Conservation (phyloP, 305 asterid species). For the Ilex paraguariensis region DNA sequence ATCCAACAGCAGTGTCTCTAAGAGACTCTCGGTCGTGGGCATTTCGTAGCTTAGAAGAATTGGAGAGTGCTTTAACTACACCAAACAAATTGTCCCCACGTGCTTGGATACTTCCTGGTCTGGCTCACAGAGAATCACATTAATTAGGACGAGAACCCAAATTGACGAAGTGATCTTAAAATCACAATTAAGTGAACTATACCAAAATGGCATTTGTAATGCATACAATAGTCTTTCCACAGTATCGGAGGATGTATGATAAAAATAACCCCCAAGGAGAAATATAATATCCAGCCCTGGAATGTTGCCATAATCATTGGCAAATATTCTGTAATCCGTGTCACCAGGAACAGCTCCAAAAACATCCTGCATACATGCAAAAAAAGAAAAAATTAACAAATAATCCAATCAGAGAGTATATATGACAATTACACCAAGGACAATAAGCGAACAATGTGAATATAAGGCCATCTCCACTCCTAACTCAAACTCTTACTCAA, state of each 20-base stretch:
- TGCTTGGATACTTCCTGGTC: constrained; percentile 99
- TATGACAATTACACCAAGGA: no score
- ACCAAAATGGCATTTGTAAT: constrained; percentile 58
- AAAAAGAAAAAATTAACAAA: no score
- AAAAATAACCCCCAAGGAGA: constrained; percentile 92
- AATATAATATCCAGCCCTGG: constrained; percentile 99
- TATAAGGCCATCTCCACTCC: background rate
- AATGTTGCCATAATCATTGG: constrained; percentile 86
- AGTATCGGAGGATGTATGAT: constrained; percentile 94
- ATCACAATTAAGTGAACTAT: constrained; percentile 34
- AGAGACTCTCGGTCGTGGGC: constrained; percentile 59
- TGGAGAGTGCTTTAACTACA: constrained; percentile 76
- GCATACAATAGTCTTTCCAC: constrained; percentile 99
- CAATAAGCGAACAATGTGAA: background rate
- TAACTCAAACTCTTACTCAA: no score
- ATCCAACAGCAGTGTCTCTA: constrained; percentile 35
- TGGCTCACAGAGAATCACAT: constrained; percentile 27
- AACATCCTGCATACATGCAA: constrained; percentile 59
- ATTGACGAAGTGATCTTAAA: constrained; percentile 13
- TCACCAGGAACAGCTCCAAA: constrained; percentile 94
- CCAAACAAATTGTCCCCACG: constrained; percentile 91
- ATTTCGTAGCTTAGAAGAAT: constrained; percentile 70
- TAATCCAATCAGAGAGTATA: no score
- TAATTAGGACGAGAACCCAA: constrained; percentile 28
- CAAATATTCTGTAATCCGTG: constrained; percentile 95